Evolutionary conservation across 75 land plant genomes (phyloP).

Genomic region (Ceratopteris richardii): DNA sequence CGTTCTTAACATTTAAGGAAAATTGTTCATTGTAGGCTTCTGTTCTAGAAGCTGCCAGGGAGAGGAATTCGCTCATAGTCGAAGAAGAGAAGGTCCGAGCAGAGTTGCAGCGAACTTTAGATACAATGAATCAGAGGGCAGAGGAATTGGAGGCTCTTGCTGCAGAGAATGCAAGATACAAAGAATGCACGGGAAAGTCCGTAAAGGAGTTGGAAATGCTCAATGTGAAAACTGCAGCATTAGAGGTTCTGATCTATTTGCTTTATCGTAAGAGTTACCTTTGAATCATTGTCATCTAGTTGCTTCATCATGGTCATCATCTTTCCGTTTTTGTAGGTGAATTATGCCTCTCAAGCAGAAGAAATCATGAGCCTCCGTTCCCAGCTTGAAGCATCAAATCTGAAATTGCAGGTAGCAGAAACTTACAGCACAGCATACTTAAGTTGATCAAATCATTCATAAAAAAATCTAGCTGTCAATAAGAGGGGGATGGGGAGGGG

Average conservation of each 20-base stretch:
- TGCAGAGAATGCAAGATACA: slow-evolving; percentile 46
- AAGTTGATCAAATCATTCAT: no score
- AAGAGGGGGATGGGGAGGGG: no score
- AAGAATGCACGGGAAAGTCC: slow-evolving; percentile 59
- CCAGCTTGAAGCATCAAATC: slow-evolving; percentile 50
- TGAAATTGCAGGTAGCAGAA: slow-evolving; percentile 61
- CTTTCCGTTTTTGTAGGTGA: slow-evolving; percentile 37
- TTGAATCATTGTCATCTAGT: no score
- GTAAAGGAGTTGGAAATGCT: slow-evolving; percentile 45
- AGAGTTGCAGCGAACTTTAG: slow-evolving; percentile 63
- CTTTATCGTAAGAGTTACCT: not conserved
- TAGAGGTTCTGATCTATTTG: slow-evolving; percentile 47
- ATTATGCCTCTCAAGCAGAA: slow-evolving; percentile 52
- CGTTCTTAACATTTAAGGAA: no score
- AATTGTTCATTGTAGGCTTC: slow-evolving; percentile 43
- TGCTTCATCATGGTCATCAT: not conserved
- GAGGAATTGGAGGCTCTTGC: slow-evolving; percentile 38
- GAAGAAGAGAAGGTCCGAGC: slow-evolving; percentile 49
- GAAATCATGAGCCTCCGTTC: slow-evolving; percentile 43
- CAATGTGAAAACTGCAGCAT: slow-evolving; percentile 32
- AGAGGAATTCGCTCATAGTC: slow-evolving; percentile 41
- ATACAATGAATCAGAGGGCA: slow-evolving; percentile 53
- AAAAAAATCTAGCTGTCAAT: no score
- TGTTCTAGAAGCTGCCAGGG: slow-evolving; percentile 48
- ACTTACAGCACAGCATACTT: not conserved